Evolutionary conservation across 306 rosid genomes (phyloP).

Genomic region (Prunus davidiana): DNA sequence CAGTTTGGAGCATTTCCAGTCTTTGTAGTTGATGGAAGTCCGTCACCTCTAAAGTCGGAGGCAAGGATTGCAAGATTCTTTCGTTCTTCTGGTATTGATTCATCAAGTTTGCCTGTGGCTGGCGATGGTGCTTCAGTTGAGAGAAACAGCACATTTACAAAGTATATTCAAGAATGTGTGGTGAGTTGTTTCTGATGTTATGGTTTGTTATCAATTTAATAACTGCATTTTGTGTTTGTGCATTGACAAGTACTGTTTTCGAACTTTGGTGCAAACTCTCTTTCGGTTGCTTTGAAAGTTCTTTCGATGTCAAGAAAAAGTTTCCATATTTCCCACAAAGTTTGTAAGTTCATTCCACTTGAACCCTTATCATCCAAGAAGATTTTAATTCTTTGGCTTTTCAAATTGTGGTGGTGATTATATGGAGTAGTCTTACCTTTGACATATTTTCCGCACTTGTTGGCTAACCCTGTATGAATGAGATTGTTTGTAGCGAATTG

Average conservation of each 20-base stretch:
- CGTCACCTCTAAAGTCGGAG: slow-evolving; percentile 69
- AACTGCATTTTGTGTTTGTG: neutral
- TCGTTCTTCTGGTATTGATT: slow-evolving; percentile 62
- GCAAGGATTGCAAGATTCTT: slow-evolving; percentile 69
- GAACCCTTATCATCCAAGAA: neutral
- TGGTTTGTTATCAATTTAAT: neutral
- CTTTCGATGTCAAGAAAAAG: neutral
- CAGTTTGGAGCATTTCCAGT: slow-evolving; percentile 93
- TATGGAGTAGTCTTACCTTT: neutral
- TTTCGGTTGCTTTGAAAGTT: neutral
- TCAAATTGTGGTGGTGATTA: neutral
- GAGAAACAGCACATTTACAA: slow-evolving; percentile 58
- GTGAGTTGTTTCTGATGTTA: slow-evolving; percentile 32
- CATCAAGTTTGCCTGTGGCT: slow-evolving; percentile 45
- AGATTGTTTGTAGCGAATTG: neutral
- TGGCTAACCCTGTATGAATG: neutral
- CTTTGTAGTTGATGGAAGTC: slow-evolving; percentile 81
- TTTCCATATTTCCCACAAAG: neutral
- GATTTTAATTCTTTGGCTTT: neutral
- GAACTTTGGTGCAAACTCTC: neutral
- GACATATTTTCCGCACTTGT: neutral
- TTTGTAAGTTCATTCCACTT: neutral
- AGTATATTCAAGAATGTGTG: slow-evolving; percentile 77
- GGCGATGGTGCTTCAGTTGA: slow-evolving; percentile 62
- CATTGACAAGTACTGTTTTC: neutral